Evolutionary conservation across 2,329 filamentous ascomycete genomes (phyloP).

Genomic region (Acarospora socialis): DNA sequence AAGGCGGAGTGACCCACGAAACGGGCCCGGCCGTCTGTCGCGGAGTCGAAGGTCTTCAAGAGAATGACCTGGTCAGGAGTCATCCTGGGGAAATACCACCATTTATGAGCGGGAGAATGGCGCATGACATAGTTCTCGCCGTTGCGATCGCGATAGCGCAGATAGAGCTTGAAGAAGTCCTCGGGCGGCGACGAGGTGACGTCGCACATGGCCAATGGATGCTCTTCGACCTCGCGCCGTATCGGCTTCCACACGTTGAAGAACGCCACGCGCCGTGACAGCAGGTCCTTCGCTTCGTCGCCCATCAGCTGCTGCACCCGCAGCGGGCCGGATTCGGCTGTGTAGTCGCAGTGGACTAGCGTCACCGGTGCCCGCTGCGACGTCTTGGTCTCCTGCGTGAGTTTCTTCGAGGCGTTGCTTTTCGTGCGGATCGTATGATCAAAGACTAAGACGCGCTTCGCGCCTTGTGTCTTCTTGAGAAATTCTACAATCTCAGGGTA

Average conservation of each 20-base stretch:
- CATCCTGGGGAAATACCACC: slow-evolving; percentile 29
- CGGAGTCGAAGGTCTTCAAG: slow-evolving; percentile 27
- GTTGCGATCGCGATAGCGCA: slow-evolving; percentile 25
- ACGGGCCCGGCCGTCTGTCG: slow-evolving; percentile 18
- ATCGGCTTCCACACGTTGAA: slow-evolving; percentile 40
- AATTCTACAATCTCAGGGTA: slow-evolving; percentile 35
- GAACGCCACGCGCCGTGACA: slow-evolving; percentile 33
- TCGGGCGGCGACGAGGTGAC: slow-evolving; percentile 21
- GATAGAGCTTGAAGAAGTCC: slow-evolving; percentile 29
- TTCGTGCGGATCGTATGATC: slow-evolving; percentile 35
- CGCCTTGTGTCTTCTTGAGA: slow-evolving; percentile 31
- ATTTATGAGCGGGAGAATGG: slow-evolving; percentile 22
- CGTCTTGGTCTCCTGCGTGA: slow-evolving; percentile 23
- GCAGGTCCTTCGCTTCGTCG: slow-evolving; percentile 28
- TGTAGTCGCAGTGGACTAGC: slow-evolving; percentile 39
- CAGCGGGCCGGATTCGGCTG: slow-evolving; percentile 28
- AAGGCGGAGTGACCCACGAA: slow-evolving; percentile 29
- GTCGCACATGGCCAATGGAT: slow-evolving; percentile 29
- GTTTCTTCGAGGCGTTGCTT: slow-evolving; percentile 19
- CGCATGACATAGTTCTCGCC: slow-evolving; percentile 30
- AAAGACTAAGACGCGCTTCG: slow-evolving; percentile 33
- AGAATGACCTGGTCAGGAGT: slow-evolving; percentile 23
- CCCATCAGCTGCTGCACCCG: slow-evolving; percentile 32
- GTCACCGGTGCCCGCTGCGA: slow-evolving; percentile 32
- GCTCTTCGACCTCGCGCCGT: slow-evolving; percentile 24